Evolutionary conservation across 345 rosid species (phyloP).

Genomic region (Lenwebbia sp.): DNA sequence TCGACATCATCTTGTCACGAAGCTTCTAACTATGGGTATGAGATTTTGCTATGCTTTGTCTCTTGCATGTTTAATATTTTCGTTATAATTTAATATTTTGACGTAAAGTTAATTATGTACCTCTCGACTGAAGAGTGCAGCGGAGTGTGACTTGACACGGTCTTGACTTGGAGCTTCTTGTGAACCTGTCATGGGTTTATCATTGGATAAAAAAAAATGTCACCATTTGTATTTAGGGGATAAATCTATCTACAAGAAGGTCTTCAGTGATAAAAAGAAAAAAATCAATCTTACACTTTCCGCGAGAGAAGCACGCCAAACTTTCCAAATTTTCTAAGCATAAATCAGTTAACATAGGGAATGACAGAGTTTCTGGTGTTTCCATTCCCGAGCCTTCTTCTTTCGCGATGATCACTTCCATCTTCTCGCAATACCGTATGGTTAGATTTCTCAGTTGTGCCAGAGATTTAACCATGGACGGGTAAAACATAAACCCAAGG

Average conservation of each 20-base stretch:
- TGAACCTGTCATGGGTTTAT: neutral
- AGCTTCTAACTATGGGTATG: too few relatives aligned
- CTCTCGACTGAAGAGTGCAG: neutral
- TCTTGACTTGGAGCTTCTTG: neutral
- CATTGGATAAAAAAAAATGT: neutral
- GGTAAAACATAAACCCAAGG: neutral
- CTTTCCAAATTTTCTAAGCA: accelerated
- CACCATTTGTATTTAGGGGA: neutral
- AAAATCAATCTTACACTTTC: neutral
- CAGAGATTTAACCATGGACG: neutral
- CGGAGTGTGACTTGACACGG: accelerated
- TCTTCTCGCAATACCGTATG: accelerated
- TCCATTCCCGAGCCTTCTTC: neutral
- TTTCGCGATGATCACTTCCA: neutral
- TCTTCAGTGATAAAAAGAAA: too few relatives aligned
- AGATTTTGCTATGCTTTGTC: too few relatives aligned
- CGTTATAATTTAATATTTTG: too few relatives aligned
- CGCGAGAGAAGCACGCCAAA: neutral
- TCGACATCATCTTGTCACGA: too few relatives aligned
- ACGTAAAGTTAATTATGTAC: too few relatives aligned
- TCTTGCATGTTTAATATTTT: too few relatives aligned
- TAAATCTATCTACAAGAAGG: neutral
- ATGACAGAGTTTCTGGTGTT: too few relatives aligned
- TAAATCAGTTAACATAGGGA: neutral
- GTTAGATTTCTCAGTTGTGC: accelerated